Base-by-base conservation (phyloP, 2,329 filamentous ascomycete species). In the Hypoxylon sp. region DNA sequence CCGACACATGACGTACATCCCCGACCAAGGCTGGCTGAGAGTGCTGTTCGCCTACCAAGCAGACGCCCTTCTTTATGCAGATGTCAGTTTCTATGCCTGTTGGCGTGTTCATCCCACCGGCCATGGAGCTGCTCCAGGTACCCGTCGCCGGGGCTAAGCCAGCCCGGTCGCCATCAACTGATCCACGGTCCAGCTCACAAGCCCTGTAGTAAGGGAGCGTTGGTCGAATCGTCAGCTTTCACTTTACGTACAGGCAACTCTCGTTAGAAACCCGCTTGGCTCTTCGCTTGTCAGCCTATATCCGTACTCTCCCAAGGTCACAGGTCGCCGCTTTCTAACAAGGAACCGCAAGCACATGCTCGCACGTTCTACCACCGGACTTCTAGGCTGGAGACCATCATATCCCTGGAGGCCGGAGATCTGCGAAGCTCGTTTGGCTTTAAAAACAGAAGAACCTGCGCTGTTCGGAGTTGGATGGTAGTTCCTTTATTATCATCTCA, bases 331-430 rank as follows among this genome's bases (percentile, higher is more conserved):
- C 31, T 18, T 52, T 43, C 46, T 45, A 61, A 45, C 62, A 61
- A 63, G 64, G 59, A 56, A 61, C 48, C 51, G 37, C 56, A 58
- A 64, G 54, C 62, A 66, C 64, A 66, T 66, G 64, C 57, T 54
- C 57, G 55, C 54, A 31, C 46, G 31, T 27, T 48, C 10, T 55
- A 26, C 40, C 48, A 45, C 55, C 42, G 55, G 48, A 33, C 20
- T 43, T 11, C 18, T 27, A 13, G 29, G 27, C 27, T 40, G 48
- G 50, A 29, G 52, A 58, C 47, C 35, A 38, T 51, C 52, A 21
- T 42, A 52, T 47, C 37, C 45, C 33, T 56, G 45, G 27, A 10
- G 3, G 11, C 37, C 24, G 10, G 31, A 15, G 9, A 41, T 56
- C 37, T 38, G 10, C 23, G 33, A 35, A 17, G 20, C 24, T 46